Evolutionary conservation across 106 monocot genomes (phyloP).

Genomic region (Hemerocallis citrina): DNA sequence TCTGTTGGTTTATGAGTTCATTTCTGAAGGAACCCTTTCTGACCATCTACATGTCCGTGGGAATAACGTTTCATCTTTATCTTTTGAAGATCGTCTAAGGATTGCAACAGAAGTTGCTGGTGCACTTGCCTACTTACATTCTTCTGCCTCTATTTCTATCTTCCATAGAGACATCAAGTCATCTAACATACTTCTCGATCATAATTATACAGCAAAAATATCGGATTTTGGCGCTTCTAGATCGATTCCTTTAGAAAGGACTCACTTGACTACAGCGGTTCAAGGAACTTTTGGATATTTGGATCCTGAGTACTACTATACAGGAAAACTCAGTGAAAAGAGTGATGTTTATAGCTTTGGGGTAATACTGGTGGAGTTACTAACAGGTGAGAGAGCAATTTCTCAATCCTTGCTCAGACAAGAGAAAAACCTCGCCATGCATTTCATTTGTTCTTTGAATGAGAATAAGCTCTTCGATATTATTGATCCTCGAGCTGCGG

Average conservation of each 20-base stretch:
- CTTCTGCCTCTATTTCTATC: slow-evolving; percentile 20
- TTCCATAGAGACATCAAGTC: slow-evolving; percentile 49
- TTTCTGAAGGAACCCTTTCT: slow-evolving; percentile 20
- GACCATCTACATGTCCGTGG: slow-evolving; percentile 3
- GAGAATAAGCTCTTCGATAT: slow-evolving; percentile 9
- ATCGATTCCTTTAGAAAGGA: neutral
- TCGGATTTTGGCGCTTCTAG: slow-evolving; percentile 44
- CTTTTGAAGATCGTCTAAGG: slow-evolving; percentile 16
- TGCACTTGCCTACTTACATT: slow-evolving; percentile 49
- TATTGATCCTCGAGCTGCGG: slow-evolving; percentile 13
- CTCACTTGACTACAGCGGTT: neutral
- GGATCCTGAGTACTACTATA: slow-evolving; percentile 34
- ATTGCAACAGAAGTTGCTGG: slow-evolving; percentile 32
- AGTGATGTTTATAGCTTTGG: slow-evolving; percentile 65
- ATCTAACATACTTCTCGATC: slow-evolving; percentile 26
- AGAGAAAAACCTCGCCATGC: slow-evolving; percentile 15
- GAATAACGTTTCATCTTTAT: neutral
- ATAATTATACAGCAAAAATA: slow-evolving; percentile 18
- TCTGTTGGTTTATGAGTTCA: slow-evolving; percentile 41
- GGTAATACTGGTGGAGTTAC: slow-evolving; percentile 32
- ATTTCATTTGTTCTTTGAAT: slow-evolving; percentile 18
- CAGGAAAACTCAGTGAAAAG: slow-evolving; percentile 28
- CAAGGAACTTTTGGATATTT: slow-evolving; percentile 7
- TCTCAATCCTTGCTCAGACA: neutral
- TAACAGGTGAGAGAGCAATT: neutral